Base-by-base conservation (phyloP, 2,329 filamentous ascomycete species). In the Botrytis elliptica region DNA sequence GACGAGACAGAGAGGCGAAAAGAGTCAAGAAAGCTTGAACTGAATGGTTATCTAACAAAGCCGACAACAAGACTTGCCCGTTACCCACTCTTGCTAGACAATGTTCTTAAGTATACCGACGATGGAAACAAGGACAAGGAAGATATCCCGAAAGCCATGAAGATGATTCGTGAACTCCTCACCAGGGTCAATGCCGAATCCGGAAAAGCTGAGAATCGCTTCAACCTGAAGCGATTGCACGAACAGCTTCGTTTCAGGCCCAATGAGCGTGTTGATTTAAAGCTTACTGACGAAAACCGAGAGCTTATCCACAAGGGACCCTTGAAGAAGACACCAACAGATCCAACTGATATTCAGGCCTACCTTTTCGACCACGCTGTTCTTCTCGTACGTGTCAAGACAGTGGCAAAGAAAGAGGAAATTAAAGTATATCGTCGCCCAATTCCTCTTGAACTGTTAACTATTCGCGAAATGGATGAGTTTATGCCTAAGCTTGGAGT, bases 291-390 rank as follows among this genome's bases (percentile, higher is more conserved):
- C 79, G 94, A 97, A 79, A 93, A 93, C 71, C 92, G 96, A 74
- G 94, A 98, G 82, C 86, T 99, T 79, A 90, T 99, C 76, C 97
- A 95, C 84, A 99, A 98, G 85, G 95, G 94, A 79, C 91, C 91
- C 75, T 88, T 99, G 83, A 98, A 97, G 86, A 98, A 98, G 85
- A 90, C 91, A 7, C 92, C 95, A 0, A 95, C 93, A 0, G 95
- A 98, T 81, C 92, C 90, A 65, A 90, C 92, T 1, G 95, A 98
- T 79, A 95, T 99, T 63, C 96, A 94, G 33, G 95, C 94, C 25
- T 99, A 97, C 84, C 87, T 99, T 38, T 98, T 99, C 81, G 96
- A 99, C 80, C 96, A 99, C 82, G 95, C 96, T 4, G 92, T 99
- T 70, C 86, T 99, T 52, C 87, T 99, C 59, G 96, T 98, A 77